Conservation (phyloP, 106 monocot genomes). For the Dendrobium catenatum region DNA sequence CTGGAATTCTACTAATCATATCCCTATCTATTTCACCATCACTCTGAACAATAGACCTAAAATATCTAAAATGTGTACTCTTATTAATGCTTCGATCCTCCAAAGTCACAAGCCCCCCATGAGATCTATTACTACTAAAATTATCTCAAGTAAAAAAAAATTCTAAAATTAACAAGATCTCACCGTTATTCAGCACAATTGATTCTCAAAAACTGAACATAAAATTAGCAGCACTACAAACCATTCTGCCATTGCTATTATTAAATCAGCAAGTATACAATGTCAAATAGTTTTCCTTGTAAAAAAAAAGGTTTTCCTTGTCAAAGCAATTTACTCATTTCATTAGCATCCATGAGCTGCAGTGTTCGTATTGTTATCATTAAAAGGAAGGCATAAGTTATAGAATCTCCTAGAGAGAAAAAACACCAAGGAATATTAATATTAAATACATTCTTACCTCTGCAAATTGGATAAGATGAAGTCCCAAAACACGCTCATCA, state of each 20-base stretch:
- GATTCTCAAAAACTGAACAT: neutral
- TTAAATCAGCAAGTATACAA: neutral
- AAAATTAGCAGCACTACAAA: neutral
- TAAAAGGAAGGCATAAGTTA: neutral
- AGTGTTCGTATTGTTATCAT: neutral
- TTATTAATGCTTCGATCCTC: too few species aligned
- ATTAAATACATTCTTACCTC: constrained; percentile 43
- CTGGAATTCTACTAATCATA: too few species aligned
- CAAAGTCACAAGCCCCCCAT: too few species aligned
- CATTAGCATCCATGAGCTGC: neutral
- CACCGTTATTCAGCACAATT: neutral
- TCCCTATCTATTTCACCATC: too few species aligned
- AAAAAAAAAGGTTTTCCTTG: neutral
- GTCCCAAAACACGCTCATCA: constrained; percentile 70
- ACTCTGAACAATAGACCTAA: too few species aligned
- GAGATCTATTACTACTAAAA: too few species aligned
- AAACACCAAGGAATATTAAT: neutral
- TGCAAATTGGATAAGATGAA: constrained; percentile 82
- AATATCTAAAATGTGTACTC: too few species aligned
- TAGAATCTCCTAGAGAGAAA: neutral
- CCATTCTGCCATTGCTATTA: neutral
- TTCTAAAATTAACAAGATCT: too few species aligned
- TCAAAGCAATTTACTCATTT: neutral
- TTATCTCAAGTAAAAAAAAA: too few species aligned
- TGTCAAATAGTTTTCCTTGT: neutral